Evolutionary conservation across 345 rosid species (phyloP).

Genomic region (Citrus sinensis): DNA sequence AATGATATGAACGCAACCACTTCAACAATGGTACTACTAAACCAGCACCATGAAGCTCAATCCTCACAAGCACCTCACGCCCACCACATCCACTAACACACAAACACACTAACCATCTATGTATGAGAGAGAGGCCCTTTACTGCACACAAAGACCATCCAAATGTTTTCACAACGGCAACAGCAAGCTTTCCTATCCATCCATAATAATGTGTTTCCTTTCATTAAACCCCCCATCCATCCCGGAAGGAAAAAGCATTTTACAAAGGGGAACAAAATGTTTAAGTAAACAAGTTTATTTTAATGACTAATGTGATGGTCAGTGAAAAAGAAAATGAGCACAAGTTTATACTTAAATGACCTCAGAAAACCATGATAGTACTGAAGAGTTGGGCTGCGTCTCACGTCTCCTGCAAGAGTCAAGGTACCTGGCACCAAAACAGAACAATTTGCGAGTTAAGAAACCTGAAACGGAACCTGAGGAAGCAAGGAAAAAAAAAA

Average conservation of each 20-base stretch:
- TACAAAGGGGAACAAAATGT: not conserved
- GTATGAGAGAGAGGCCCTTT: not conserved
- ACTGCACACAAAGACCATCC: not conserved
- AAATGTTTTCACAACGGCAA: too few species aligned
- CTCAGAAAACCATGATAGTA: constrained; percentile 42
- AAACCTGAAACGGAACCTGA: not conserved
- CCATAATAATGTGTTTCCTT: not conserved
- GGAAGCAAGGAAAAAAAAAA: not conserved
- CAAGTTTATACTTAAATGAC: constrained; percentile 15
- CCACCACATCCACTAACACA: not conserved
- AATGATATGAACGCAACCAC: not conserved
- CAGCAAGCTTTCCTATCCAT: not conserved
- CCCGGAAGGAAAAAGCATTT: not conserved
- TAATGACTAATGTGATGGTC: too few species aligned
- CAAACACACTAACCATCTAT: not conserved
- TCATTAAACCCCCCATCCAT: not conserved
- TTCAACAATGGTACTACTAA: not conserved
- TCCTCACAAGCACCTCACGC: not conserved
- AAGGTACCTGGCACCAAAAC: constrained; percentile 31
- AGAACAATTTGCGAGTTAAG: not conserved
- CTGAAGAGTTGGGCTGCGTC: constrained; percentile 30
- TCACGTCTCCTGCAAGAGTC: constrained; percentile 40
- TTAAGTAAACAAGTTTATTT: not conserved
- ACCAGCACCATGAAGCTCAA: not conserved
- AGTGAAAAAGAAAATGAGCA: not conserved